Evolutionary conservation across 2,329 filamentous ascomycete genomes (phyloP).

Genomic region (Pseudocercospora pini-densiflorae): DNA sequence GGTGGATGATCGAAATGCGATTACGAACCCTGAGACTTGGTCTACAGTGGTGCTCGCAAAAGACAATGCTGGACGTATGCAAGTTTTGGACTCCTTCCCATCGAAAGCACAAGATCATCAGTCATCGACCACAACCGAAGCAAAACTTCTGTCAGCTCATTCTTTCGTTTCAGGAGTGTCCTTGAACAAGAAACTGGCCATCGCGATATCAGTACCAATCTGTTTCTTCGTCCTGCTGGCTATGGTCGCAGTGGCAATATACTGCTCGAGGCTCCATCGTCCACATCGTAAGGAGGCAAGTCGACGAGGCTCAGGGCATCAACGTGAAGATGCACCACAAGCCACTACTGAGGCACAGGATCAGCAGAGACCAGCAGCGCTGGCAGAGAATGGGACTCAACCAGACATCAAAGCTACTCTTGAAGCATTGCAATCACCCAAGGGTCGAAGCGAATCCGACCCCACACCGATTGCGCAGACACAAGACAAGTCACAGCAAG

Average conservation of each 20-base stretch:
- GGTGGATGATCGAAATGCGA: neutral
- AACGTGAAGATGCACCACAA: neutral
- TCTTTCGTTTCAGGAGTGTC: neutral
- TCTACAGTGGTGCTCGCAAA: neutral
- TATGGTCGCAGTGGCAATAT: conserved; percentile 8
- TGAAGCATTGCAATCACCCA: neutral
- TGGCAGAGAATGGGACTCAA: neutral
- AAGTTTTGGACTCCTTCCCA: neutral
- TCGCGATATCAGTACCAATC: conserved; percentile 16
- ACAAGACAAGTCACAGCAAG: neutral
- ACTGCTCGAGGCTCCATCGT: conserved; percentile 12
- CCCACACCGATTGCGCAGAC: neutral
- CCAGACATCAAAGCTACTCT: conserved; percentile 3
- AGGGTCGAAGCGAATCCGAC: neutral
- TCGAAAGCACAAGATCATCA: neutral
- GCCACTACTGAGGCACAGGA: neutral
- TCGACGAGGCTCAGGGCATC: neutral
- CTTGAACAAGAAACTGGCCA: conserved; percentile 13
- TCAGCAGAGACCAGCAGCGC: neutral
- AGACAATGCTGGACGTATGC: neutral
- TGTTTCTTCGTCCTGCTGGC: conserved; percentile 16
- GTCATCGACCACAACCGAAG: neutral
- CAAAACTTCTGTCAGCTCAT: neutral
- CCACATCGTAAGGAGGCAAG: neutral
- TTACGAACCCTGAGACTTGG: neutral